Conservation (phyloP, 768 basidiomycete species). For the Pleurotus giganteus region DNA sequence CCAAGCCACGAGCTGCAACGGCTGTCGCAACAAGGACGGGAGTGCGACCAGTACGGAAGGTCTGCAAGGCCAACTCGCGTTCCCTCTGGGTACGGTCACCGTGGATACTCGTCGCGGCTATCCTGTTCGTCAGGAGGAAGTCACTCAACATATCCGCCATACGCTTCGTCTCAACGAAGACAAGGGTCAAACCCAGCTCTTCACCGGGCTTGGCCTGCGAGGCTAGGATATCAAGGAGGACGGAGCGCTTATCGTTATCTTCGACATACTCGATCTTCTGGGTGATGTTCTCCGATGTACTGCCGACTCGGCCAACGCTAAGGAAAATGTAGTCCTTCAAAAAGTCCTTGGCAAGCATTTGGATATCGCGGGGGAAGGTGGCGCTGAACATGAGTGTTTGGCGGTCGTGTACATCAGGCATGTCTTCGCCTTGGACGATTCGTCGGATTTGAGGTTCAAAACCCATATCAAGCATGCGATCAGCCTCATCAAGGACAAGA, state of each 20-base stretch:
- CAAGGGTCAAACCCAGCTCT: slow-evolving; percentile 77
- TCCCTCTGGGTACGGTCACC: slow-evolving; percentile 98
- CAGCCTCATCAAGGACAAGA: slow-evolving; percentile 98
- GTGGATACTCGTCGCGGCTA: slow-evolving; percentile 95
- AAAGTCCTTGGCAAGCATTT: slow-evolving; percentile 94
- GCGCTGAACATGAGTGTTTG: slow-evolving; percentile 99
- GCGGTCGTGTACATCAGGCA: slow-evolving; percentile 89
- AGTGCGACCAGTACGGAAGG: slow-evolving; percentile 92
- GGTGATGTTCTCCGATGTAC: slow-evolving; percentile 99
- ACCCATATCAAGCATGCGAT: slow-evolving; percentile 99
- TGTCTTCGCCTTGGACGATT: slow-evolving; percentile 97
- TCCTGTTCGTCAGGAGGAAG: slow-evolving; percentile 79
- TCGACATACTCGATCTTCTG: slow-evolving; percentile 99
- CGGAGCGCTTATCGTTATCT: slow-evolving; percentile 94
- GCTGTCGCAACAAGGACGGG: slow-evolving; percentile 98
- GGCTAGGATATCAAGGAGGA: slow-evolving; percentile 89
- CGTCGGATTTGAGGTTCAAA: slow-evolving; percentile 99
- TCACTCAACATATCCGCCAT: slow-evolving; percentile 99
- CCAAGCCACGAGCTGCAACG: slow-evolving; percentile 97
- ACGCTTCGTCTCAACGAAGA: slow-evolving; percentile 99
- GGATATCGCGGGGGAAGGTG: slow-evolving; percentile 98
- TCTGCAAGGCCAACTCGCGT: slow-evolving; percentile 92
- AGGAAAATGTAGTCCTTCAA: slow-evolving; percentile 99
- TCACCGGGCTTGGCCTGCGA: slow-evolving; percentile 59
- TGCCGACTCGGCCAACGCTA: slow-evolving; percentile 96